These are phyloP conservation scores for Epichloe brachyelytri DNA, from an alignment of 2,329 filamentous ascomycete species.

Conservation along the genomic window DNA sequence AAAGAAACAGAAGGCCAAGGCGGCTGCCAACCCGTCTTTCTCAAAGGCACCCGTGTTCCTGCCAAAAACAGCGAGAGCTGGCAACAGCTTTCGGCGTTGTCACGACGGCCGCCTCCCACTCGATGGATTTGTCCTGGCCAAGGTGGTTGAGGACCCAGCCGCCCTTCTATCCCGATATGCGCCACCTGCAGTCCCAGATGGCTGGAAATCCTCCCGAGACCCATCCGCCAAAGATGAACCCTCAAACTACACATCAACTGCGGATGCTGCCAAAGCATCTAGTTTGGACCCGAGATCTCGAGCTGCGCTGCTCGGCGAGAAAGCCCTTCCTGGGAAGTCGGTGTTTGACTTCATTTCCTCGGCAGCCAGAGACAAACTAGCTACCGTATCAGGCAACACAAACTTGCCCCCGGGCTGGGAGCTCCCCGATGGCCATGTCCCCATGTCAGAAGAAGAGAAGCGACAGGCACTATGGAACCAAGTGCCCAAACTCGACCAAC, in stretches of 20 bases:
- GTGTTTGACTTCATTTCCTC: slow-evolving; percentile 87
- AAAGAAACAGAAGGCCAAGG: slow-evolving; percentile 46
- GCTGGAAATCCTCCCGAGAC: slow-evolving; percentile 56
- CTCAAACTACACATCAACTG: slow-evolving; percentile 46
- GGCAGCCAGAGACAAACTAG: slow-evolving; percentile 64
- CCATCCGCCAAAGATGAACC: slow-evolving; percentile 2
- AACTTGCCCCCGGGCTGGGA: slow-evolving; percentile 75
- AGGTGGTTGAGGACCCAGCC: slow-evolving; percentile 27
- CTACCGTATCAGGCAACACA: slow-evolving; percentile 56
- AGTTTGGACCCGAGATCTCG: slow-evolving; percentile 63
- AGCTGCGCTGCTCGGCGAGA: slow-evolving; percentile 70
- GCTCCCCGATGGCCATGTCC: slow-evolving; percentile 49
- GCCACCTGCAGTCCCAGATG: slow-evolving; percentile 55
- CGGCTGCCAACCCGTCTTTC: slow-evolving; percentile 49
- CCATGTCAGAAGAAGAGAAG: slow-evolving; percentile 48
- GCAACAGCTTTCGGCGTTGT: slow-evolving; percentile 43
- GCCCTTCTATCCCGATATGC: slow-evolving; percentile 32
- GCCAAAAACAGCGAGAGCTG: slow-evolving; percentile 36
- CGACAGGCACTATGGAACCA: slow-evolving; percentile 43
- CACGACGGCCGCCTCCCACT: slow-evolving; percentile 72
- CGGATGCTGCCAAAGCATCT: slow-evolving; percentile 67
- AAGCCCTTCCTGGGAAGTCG: slow-evolving; percentile 70
- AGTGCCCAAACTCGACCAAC: slow-evolving; percentile 52
- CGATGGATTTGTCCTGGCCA: slow-evolving; percentile 65
- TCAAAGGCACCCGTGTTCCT: slow-evolving; percentile 61